Conservation (phyloP, 2,329 filamentous ascomycete genomes). For the Gyromitra esculenta region DNA sequence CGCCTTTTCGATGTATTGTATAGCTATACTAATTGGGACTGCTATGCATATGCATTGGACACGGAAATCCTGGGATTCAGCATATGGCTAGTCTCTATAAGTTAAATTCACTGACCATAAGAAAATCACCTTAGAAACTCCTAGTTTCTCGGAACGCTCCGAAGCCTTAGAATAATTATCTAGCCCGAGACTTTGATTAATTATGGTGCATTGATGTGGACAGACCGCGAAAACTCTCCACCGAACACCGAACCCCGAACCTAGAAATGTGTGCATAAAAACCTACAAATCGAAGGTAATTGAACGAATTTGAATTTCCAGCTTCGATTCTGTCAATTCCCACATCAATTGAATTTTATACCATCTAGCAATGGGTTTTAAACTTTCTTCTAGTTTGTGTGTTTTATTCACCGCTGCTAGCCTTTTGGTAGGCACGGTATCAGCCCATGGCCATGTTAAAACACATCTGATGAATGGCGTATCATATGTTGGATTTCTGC, state of each 20-base stretch:
- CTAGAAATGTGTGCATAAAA: neutral
- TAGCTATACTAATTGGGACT: neutral
- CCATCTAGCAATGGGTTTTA: neutral
- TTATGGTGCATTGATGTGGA: no score
- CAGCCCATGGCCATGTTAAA: slow-evolving; percentile 41
- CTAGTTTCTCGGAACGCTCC: no score
- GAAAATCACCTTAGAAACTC: no score
- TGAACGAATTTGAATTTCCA: neutral
- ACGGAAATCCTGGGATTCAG: neutral
- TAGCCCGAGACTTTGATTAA: no score
- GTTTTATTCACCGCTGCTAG: slow-evolving; percentile 9
- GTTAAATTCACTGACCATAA: neutral
- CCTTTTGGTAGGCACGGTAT: slow-evolving; percentile 7
- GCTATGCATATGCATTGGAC: neutral
- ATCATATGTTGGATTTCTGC: slow-evolving; percentile 35
- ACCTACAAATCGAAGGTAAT: neutral
- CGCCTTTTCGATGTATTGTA: neutral
- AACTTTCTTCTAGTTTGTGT: neutral
- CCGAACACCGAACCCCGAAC: slow-evolving; percentile 24
- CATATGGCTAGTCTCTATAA: neutral
- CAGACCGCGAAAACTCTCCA: neutral
- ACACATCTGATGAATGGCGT: slow-evolving; percentile 40
- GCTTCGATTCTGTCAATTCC: neutral
- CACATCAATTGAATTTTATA: neutral
- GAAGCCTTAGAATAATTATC: no score